Base-by-base conservation (phyloP, 2,329 filamentous ascomycete species). In the Macrophomina phaseolina region DNA sequence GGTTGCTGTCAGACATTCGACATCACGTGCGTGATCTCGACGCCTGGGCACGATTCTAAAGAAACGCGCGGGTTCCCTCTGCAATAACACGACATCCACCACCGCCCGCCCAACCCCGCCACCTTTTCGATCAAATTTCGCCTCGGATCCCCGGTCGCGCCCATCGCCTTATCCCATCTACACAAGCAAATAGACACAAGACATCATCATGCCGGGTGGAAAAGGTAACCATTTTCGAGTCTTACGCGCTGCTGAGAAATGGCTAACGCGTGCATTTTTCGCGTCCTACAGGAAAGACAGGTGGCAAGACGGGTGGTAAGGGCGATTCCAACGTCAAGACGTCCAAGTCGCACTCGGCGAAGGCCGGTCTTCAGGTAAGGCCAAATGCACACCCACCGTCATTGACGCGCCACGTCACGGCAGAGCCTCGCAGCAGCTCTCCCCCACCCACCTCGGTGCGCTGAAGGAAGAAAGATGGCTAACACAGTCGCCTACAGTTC, bases 301-400 rank as follows among this genome's bases (percentile, higher is more conserved):
- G 94, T 75, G 94, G 94, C 78, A 97, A 96, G 89, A 94, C 91
- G 67, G 92, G 92, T 75, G 91, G 92, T 74, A 95, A 95, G 86
- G 87, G 88, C 71, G 87, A 86, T 75, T 87, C 86, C 65, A 83
- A 89, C 79, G 92, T 91, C 84, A 97, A 97, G 85, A 90, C 92
- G 78, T 92, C 96, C 84, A 97, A 95, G 84, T 90, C 88, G 75
- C 94, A 97, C 85, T 97, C 93, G 75, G 92, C 93, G 77, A 94
- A 95, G 81, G 94, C 94, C 79, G 94, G 94, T 79, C 87, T 97
- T 73, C 94, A 97, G 91, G 94, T 97, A 86, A 86, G 92, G 83
- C 76, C 66, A 60, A 64, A n/a, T 9, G 11, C 52, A 53, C 53
- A 18, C 42, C 38, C 45, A 38, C 38, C 23, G 30, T 34, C 16